Conservation (phyloP, 805 yeast species). For the Candida nonsorbophila region DNA sequence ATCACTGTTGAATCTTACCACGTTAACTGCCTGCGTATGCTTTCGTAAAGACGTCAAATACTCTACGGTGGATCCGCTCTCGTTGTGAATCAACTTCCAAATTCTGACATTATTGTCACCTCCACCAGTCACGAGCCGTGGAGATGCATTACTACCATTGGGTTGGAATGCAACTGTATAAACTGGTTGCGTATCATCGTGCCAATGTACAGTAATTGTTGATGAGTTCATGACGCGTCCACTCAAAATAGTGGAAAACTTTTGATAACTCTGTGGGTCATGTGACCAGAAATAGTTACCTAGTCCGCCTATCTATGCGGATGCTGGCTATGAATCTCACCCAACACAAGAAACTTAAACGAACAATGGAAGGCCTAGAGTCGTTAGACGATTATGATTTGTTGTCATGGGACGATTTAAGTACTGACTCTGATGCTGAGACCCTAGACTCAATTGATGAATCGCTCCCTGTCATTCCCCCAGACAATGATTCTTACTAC, state of each 20-base stretch:
- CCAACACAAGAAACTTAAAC: too few relatives aligned
- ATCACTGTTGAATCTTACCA: slow-evolving; percentile 68
- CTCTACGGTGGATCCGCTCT: slow-evolving; percentile 43
- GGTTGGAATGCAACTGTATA: slow-evolving; percentile 66
- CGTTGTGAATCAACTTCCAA: slow-evolving; percentile 26
- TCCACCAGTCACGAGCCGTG: slow-evolving; percentile 81
- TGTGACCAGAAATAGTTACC: too few relatives aligned
- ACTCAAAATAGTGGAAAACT: too few relatives aligned
- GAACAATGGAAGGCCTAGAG: too few relatives aligned
- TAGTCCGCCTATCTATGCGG: too few relatives aligned
- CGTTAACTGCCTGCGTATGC: slow-evolving; percentile 94
- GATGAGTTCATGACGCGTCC: slow-evolving; percentile 36
- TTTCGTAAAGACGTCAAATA: slow-evolving; percentile 77
- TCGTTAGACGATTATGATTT: background rate
- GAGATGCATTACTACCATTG: slow-evolving; percentile 11
- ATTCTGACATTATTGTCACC: slow-evolving; percentile 88
- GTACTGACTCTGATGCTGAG: too few relatives aligned
- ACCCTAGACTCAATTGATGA: too few relatives aligned
- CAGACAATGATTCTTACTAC: background rate
- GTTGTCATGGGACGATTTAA: background rate
- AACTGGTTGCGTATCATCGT: slow-evolving; percentile 69
- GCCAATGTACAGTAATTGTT: slow-evolving; percentile 65
- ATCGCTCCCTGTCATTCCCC: too few relatives aligned
- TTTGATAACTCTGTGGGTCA: too few relatives aligned
- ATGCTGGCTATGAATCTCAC: too few relatives aligned